Conservation (phyloP, 23 red algal species). For the Cyanidiococcus yangmingshanensis region DNA sequence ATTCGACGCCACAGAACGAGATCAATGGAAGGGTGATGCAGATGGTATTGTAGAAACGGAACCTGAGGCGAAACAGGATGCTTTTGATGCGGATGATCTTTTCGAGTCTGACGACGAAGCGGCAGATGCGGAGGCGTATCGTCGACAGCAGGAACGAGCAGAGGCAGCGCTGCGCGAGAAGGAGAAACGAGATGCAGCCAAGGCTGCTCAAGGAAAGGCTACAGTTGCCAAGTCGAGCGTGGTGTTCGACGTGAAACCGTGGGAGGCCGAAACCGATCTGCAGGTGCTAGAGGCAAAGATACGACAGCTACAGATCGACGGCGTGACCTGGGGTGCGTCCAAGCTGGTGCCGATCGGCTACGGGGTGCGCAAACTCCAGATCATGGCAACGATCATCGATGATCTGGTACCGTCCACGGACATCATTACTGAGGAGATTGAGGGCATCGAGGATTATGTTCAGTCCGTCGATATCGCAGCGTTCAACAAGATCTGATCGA, state of each 20-base stretch:
- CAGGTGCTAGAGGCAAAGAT: conserved; percentile 34
- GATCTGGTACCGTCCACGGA: conserved; percentile 47
- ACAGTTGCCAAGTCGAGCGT: conserved; percentile 39
- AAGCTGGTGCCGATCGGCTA: conserved; percentile 35
- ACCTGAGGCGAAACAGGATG: conserved; percentile 17
- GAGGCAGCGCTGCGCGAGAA: conserved; percentile 39
- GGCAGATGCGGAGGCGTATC: conserved; percentile 34
- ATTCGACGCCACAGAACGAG: conserved; percentile 18
- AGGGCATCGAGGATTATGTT: conserved; percentile 33
- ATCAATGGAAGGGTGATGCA: background rate
- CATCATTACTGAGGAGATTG: conserved; percentile 37
- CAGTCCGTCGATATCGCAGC: conserved; percentile 42
- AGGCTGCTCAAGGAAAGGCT: conserved; percentile 26
- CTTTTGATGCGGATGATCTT: conserved; percentile 35
- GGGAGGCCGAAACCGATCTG: conserved; percentile 46
- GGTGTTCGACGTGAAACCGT: conserved; percentile 47
- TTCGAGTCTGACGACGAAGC: conserved; percentile 38
- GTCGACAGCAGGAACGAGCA: conserved; percentile 31
- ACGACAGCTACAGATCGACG: conserved; percentile 35
- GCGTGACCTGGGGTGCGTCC: conserved; percentile 42
- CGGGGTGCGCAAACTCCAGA: conserved; percentile 38
- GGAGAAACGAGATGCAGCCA: conserved; percentile 29
- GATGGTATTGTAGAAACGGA: background rate
- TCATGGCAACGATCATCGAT: conserved; percentile 52
- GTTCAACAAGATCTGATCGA: conserved; percentile 39